Evolutionary conservation across 352 stramenopile species (phyloP), one percentile per base, ranked within the genome.

Genomic region (Peronospora belbahrii): DNA sequence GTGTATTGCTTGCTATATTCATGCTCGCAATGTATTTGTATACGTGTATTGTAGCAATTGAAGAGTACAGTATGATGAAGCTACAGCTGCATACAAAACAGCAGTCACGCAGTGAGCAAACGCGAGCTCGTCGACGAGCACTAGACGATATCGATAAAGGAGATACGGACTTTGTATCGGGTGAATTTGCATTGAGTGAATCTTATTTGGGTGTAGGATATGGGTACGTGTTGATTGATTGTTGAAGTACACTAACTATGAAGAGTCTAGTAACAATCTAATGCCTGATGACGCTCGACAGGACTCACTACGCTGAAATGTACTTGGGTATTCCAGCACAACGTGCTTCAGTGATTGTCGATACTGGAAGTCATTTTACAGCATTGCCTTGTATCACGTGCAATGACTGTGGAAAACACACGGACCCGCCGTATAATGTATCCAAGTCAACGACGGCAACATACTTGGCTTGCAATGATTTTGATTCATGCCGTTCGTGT

Each of bases 271-370:
- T n/a, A 28, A 13, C 13, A 32, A 48, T 8, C 13, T 22, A 14
- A 37, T 44, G 31, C 25, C 53, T 50, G 19, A 22, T 36, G 36
- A 25, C 46, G 37, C 13, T 49, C 14, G 64, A 20, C 33, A 86
- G 81, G 8, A 93, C 82, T 20, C 82, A 93, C 34, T 93, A 88
- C 34, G 79, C 82, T 9, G 79, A 90, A 52, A 65, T 93, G 33
- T 88, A 90, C 52, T 51, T 90, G 38, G 82, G 82, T 2, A 69
- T 89, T 6, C 82, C 82, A 4, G 62, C 77, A 6, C 82, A 93
- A 58, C 74, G 75, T 25, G 82, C 76, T n/a, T 93, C 82, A 1
- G 71, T 93, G 42, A 93, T 93, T 22, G 64, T 90, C 5, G 82
- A 93, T 32, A 93, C 82, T 5, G 82, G 82, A 2, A 93, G 82